A percentile compares a stretch with the other conserved stretches of the same genome.
Evolutionary conservation across 2,329 filamentous ascomycete genomes (phyloP).

Genomic region (Neofusicoccum laricinum): DNA sequence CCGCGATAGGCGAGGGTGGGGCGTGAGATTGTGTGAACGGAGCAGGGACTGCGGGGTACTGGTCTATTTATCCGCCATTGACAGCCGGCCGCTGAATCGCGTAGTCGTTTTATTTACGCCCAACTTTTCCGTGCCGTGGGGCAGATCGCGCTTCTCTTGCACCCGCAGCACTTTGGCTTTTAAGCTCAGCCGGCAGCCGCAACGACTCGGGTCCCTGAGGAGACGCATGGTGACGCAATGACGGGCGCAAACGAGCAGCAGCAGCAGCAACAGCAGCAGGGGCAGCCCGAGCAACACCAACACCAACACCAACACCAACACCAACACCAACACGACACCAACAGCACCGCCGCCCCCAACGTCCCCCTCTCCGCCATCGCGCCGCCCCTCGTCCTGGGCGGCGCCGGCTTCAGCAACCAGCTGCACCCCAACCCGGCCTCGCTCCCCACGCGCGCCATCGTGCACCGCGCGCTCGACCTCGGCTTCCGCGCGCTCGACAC

Average conservation of each 20-base stretch:
- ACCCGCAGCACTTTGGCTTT: not conserved
- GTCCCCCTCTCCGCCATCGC: constrained; percentile 11
- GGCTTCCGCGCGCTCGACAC: constrained; percentile 74
- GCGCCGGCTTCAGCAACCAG: constrained; percentile 15
- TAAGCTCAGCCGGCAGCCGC: not conserved
- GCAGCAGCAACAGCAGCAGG: not conserved
- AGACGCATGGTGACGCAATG: constrained; percentile 5
- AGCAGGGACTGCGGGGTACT: constrained; percentile 4
- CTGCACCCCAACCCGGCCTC: constrained; percentile 10
- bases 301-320: not conserved
- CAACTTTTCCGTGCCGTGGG: not conserved
- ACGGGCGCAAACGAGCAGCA: not conserved
- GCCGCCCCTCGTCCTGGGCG: not conserved
- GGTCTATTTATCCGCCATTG: not conserved
- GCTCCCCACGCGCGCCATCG: constrained; percentile 1
- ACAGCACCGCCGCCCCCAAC: not conserved
- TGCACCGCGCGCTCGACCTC: constrained; percentile 54
- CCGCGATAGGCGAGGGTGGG: not conserved
- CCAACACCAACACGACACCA: not conserved
- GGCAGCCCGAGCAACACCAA: too few relatives aligned
- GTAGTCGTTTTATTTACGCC: not conserved
- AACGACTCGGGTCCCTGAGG: not conserved
- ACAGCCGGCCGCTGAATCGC: not conserved
- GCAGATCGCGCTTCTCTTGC: not conserved
- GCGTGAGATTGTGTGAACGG: not conserved